Conservation (phyloP, 352 stramenopile species). For the Phytophthora podocarpi region DNA sequence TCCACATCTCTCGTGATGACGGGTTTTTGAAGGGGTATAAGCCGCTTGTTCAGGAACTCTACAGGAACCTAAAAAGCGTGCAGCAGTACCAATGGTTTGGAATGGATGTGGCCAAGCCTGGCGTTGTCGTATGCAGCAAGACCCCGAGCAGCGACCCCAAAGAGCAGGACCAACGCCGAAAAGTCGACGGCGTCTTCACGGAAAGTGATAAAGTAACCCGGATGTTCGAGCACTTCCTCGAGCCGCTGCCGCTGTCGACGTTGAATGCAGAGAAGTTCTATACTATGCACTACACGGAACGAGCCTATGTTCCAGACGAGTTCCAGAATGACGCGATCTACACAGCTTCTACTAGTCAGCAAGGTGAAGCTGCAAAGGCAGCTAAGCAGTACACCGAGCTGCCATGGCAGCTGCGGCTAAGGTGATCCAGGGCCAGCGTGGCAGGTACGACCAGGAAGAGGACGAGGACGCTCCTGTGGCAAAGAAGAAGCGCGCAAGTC, state of each 20-base stretch:
- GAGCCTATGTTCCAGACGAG: conserved; percentile 11
- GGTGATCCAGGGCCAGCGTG: neutral
- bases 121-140: conserved; percentile 2
- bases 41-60: neutral
- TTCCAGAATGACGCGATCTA: conserved; percentile 11
- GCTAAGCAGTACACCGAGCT: neutral
- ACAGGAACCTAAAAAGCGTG: conserved; percentile 1
- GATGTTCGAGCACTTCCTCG: neutral
- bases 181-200: conserved; percentile 3
- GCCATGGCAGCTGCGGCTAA: neutral
- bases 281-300: conserved; percentile 11
- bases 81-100: conserved; percentile 10
- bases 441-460: too few relatives aligned
- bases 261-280: neutral
- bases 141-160: too few relatives aligned
- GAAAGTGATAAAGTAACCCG: neutral
- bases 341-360: neutral
- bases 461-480: too few relatives aligned
- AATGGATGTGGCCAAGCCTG: neutral
- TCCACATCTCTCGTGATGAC: neutral
- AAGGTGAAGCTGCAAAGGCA: conserved; percentile 2
- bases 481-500: too few relatives aligned
- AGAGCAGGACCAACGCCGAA: too few relatives aligned
- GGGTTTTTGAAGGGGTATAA: conserved; percentile 2
- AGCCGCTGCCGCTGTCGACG: neutral